These are phyloP conservation scores for Metarhizium humberi DNA, from an alignment of 2,329 filamentous ascomycete genomes.

Conservation along the genomic window DNA sequence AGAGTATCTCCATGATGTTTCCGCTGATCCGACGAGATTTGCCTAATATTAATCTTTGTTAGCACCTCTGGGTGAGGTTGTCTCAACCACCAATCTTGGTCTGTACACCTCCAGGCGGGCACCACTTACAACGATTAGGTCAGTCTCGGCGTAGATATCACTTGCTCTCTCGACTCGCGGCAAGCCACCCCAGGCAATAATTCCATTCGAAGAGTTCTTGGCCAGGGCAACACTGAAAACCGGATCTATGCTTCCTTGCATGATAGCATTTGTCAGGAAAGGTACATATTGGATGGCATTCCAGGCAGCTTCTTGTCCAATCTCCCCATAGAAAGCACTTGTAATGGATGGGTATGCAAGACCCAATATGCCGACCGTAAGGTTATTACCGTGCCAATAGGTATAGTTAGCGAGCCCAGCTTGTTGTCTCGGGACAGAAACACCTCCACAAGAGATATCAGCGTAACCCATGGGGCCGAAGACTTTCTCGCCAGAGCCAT, in stretches of 20 bases:
- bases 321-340: constrained; percentile 33
- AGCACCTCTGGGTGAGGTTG: not conserved
- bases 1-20: constrained; percentile 35
- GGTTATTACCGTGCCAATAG: constrained; percentile 42
- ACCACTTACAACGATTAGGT: constrained; percentile 35
- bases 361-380: constrained; percentile 41
- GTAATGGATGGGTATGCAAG: constrained; percentile 42
- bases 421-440: constrained; percentile 35
- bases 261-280: constrained; percentile 38
- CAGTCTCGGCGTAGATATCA: constrained; percentile 23
- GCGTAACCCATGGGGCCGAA: constrained; percentile 37
- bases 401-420: constrained; percentile 39
- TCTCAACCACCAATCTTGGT: not conserved
- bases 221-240: constrained; percentile 39
- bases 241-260: constrained; percentile 33
- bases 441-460: constrained; percentile 35
- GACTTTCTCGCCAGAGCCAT: constrained; percentile 39
- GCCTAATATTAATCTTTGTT: constrained; percentile 23
- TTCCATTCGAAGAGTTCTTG: constrained; percentile 34
- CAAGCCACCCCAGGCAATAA: constrained; percentile 38
- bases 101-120: not conserved
- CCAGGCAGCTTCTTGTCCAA: constrained; percentile 27
- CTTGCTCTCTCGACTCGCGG: constrained; percentile 25
- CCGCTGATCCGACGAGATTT: constrained; percentile 27
- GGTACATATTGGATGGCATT: constrained; percentile 35